A percentile compares a stretch with the other conserved stretches of the same genome.
Conservation (phyloP, 1,139 yeast species). For the Keqinozyma sinolaborantium region DNA sequence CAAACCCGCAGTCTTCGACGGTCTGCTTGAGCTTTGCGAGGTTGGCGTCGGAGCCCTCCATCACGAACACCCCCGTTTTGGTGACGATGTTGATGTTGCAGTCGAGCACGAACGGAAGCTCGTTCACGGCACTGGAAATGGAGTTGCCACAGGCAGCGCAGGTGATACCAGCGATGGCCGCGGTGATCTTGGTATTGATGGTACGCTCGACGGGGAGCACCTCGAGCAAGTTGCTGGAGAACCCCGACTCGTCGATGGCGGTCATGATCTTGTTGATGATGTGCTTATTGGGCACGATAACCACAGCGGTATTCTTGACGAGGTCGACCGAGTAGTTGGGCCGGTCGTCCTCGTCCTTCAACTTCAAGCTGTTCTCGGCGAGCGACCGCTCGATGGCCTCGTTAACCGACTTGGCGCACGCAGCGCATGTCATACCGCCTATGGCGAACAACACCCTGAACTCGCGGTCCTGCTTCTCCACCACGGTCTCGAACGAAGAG, state of each 20-base stretch:
- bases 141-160: constrained; percentile 70
- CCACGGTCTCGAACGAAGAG: constrained; percentile 22
- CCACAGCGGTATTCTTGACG: constrained; percentile 41
- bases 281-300: constrained; percentile 49
- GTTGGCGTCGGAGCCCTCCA: constrained; percentile 34
- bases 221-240: constrained; percentile 54
- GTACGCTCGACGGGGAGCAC: constrained; percentile 54
- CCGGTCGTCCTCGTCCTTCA: constrained; percentile 14
- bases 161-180: constrained; percentile 70
- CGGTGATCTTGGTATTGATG: constrained; percentile 47
- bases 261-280: constrained; percentile 46
- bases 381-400: constrained; percentile 37
- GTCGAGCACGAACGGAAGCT: constrained; percentile 51
- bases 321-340: constrained; percentile 38
- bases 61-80: constrained; percentile 57
- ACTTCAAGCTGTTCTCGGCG: background rate
- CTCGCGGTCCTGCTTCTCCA: constrained; percentile 24
- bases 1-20: constrained; percentile 67
- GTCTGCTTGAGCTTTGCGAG: constrained; percentile 40
- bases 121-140: constrained; percentile 46
- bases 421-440: constrained; percentile 65
- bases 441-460: constrained; percentile 52
- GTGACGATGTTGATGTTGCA: constrained; percentile 55
- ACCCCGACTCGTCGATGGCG: constrained; percentile 53
- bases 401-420: constrained; percentile 50